phyloP scores from a whole-genome alignment of 257 asterid genomes.

The Solanum piurae region DNA sequence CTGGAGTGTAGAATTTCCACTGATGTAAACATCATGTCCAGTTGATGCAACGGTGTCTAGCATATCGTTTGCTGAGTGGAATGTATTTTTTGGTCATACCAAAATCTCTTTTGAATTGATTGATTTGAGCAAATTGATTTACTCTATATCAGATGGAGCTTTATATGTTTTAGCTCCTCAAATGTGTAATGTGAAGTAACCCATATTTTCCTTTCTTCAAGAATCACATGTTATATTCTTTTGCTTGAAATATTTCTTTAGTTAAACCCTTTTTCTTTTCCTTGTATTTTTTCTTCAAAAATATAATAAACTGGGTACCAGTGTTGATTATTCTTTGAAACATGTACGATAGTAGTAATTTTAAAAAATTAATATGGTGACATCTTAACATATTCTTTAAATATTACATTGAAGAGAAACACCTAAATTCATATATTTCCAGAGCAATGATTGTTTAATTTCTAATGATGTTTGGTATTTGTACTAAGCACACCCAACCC shows the following conservation, averaged over 20 bases:
- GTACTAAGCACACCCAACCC: not conserved
- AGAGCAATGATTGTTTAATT: not conserved
- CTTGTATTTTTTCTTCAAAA: not conserved
- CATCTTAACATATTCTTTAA: not conserved
- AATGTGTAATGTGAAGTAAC: not conserved
- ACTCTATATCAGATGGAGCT: not conserved
- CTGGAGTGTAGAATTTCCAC: not conserved
- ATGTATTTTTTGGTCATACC: not conserved
- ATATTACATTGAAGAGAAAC: not conserved
- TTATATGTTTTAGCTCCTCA: not conserved
- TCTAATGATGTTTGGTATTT: not conserved
- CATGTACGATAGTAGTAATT: not conserved
- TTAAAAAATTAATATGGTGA: not conserved
- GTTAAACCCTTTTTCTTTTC: not conserved
- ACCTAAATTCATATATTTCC: not conserved
- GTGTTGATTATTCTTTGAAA: not conserved
- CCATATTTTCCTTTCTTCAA: not conserved
- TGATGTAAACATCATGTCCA: not conserved
- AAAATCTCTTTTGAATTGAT: not conserved
- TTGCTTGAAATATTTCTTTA: not conserved
- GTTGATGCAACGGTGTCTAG: not conserved
- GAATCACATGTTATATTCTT: not conserved
- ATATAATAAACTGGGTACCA: not conserved
- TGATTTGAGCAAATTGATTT: not conserved
- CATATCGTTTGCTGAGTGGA: not conserved